phyloP scores from a whole-genome alignment of 1,284 basidiomycete genomes.

The Violaceomyces palustris region DNA sequence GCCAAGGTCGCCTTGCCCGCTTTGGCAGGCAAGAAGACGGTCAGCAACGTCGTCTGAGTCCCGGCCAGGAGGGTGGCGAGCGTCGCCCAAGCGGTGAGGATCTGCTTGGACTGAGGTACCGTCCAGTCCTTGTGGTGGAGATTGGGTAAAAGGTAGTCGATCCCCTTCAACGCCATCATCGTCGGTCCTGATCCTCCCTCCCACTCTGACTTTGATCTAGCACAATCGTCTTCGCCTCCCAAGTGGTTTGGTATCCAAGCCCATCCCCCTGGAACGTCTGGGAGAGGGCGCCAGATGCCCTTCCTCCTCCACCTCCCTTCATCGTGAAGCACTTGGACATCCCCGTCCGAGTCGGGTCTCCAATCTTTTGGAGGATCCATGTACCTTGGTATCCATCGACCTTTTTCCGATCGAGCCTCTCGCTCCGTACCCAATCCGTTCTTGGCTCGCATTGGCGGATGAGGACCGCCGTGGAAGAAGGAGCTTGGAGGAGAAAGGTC shows the following conservation, averaged over 20 bases:
- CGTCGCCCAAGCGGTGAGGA: slow-evolving; percentile 4
- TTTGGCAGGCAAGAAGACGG: neutral
- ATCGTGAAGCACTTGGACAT: neutral
- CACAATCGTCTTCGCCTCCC: too few species aligned
- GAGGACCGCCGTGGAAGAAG: neutral
- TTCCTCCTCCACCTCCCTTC: neutral
- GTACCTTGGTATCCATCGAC: neutral
- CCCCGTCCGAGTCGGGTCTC: neutral
- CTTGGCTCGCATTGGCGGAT: neutral
- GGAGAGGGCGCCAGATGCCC: slow-evolving; percentile 1
- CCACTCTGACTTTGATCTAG: too few species aligned
- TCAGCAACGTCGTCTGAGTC: slow-evolving; percentile 5
- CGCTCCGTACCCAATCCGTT: neutral
- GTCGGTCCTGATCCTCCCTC: neutral
- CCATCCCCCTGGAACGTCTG: neutral
- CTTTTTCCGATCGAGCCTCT: neutral
- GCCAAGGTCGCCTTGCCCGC: neutral
- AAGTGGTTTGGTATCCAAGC: neutral
- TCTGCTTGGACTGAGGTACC: slow-evolving; percentile 5
- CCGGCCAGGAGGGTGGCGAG: slow-evolving; percentile 8
- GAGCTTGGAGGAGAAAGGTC: neutral
- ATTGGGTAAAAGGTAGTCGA: slow-evolving; percentile 1
- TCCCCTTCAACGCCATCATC: neutral
- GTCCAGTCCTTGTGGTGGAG: slow-evolving; percentile 7
- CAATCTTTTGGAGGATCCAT: neutral